A percentile compares a stretch with the other conserved stretches of the same genome.
phyloP scores from a whole-genome alignment of 257 asterid genomes.

The Solanum virginianum region DNA sequence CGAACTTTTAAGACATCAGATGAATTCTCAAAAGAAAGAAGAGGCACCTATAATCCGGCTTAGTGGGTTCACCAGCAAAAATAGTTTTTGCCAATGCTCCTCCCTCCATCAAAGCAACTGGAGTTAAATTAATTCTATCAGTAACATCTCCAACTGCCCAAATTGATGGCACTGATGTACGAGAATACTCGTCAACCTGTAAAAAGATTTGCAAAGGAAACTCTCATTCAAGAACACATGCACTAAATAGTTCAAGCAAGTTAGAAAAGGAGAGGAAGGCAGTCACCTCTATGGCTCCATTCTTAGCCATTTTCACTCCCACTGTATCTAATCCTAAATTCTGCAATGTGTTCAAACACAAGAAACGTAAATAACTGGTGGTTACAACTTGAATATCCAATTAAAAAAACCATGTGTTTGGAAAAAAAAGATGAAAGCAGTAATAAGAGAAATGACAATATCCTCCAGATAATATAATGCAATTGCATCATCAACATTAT shows the following conservation, averaged over 20 bases:
- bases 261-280: neutral
- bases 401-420: neutral
- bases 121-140: constrained; percentile 93
- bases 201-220: constrained; percentile 1
- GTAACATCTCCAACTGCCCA: constrained; percentile 99
- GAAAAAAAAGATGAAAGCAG: neutral
- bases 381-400: neutral
- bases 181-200: constrained; percentile 90
- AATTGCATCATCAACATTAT: neutral
- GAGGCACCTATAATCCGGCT: constrained; percentile 70
- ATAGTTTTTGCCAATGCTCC: constrained; percentile 91
- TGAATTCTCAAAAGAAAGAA: neutral
- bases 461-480: neutral
- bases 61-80: constrained; percentile 68
- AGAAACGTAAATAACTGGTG: neutral
- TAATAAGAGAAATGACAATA: neutral
- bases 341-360: constrained; percentile 24
- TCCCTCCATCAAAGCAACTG: constrained; percentile 99
- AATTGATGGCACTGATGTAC: constrained; percentile 83
- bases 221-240: neutral
- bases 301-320: constrained; percentile 70
- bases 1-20: neutral
- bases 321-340: constrained; percentile 77
- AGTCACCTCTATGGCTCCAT: constrained; percentile 82
- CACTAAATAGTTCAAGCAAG: neutral